Evolutionary conservation across 2,329 filamentous ascomycete species (phyloP), one percentile per base, ranked within the genome.

Genomic region (Chaetomiaceae sp.): DNA sequence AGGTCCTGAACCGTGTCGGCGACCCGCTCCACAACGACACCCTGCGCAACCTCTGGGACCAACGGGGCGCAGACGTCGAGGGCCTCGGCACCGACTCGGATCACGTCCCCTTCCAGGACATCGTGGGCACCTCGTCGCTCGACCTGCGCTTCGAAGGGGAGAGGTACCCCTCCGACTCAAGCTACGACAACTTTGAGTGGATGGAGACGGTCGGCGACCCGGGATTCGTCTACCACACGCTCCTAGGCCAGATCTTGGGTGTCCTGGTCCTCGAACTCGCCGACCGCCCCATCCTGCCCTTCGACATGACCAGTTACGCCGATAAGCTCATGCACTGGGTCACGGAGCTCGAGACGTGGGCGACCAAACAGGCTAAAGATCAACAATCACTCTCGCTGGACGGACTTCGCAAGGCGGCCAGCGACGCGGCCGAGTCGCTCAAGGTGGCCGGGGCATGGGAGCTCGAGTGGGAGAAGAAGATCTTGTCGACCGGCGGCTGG

Each of bases 101-200:
- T 69, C 94, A 89, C 63, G 87, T 91, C 3, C 84, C 91, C 2
- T 99, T 97, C 69, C 92, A 95, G 70, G 83, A 92, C 66, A 88
- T 97, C 47, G 90, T 89, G 0, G 94, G 94, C 48, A 91, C 85
- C 7, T 92, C 90, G 40, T 91, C 88, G 11, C 76, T 99, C 52
- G 91, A 97, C 67, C 82, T 99, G 60, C 80, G 82, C 25, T 97
- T 99, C 65, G 70, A 63, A 34, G 88, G 87, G 40, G 74, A 79
- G 7, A 70, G 74, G 11, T 87, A 80, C 63, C 89, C 91, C 0
- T 83, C 85, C 47, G 85, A 91, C 69, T 91, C 87, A 56, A 94
- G 88, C 71, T 95, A 95, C 70, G 92, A 97, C 66, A 95, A 84
- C 50, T 91, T 88, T 63, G 86, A 91, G 40, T 92, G 90, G 85